These are phyloP conservation scores for Leccinum longicurvipes DNA, from an alignment of 768 basidiomycete genomes.

Conservation along the genomic window DNA sequence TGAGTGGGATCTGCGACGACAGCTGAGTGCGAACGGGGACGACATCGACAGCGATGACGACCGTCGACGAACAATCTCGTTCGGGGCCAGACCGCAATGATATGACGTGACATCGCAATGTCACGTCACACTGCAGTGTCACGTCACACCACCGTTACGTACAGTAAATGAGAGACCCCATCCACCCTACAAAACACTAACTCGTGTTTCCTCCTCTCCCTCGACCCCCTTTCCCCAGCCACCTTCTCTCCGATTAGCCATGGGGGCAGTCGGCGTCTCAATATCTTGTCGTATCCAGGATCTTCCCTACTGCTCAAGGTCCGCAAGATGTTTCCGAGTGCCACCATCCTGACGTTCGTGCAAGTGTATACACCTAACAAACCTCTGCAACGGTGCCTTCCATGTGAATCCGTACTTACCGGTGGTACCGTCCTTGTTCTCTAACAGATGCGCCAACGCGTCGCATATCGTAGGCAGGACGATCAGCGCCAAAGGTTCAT, in stretches of 20 bases:
- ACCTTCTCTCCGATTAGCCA: conserved; percentile 9
- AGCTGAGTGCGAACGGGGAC: conserved; percentile 33
- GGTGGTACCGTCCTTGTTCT: conserved; percentile 17
- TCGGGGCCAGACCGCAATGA: conserved; percentile 12
- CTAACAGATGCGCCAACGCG: conserved; percentile 42
- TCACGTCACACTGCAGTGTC: conserved; percentile 23
- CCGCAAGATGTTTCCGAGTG: conserved; percentile 40
- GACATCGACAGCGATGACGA: conserved; percentile 29
- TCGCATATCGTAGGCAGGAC: conserved; percentile 48
- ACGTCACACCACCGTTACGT: conserved; percentile 23
- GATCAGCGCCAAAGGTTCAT: conserved; percentile 50
- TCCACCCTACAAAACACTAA: conserved; percentile 21
- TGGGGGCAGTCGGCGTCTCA: background rate
- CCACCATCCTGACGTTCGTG: conserved; percentile 45
- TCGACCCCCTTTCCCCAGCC: conserved; percentile 29
- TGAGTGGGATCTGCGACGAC: conserved; percentile 56
- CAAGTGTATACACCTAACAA: conserved; percentile 9
- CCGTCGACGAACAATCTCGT: conserved; percentile 9
- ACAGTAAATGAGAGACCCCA: conserved; percentile 18
- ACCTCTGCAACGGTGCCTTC: background rate
- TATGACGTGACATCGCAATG: conserved; percentile 21
- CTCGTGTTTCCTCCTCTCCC: conserved; percentile 5
- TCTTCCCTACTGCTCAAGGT: conserved; percentile 21
- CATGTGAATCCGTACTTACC: conserved; percentile 23
- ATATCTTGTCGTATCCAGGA: conserved; percentile 19